These are phyloP conservation scores for Phytophthora litchii DNA, from an alignment of 352 stramenopile genomes.

Conservation along the genomic window DNA sequence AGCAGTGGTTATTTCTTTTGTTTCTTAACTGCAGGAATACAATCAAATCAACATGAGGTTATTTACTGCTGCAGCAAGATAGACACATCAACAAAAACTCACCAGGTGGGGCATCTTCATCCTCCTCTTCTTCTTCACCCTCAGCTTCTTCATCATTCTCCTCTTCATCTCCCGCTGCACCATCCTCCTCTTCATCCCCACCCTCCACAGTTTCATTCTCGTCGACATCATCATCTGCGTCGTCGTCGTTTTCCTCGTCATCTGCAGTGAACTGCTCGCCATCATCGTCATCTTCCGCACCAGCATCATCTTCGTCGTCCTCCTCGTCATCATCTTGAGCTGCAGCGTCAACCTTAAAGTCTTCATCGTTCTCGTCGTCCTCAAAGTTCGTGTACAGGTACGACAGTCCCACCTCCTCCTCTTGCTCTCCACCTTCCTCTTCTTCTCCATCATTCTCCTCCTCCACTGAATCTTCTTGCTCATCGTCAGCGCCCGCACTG, in stretches of 20 bases:
- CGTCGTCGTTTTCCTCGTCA: constrained; percentile 40
- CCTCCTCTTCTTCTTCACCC: constrained; percentile 13
- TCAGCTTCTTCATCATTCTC: constrained; percentile 14
- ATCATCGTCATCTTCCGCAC: constrained; percentile 22
- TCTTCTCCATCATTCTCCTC: constrained; percentile 39
- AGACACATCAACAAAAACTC: constrained; percentile 11
- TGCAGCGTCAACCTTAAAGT: constrained; percentile 35
- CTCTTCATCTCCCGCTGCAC: constrained; percentile 1
- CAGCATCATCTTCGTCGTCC: constrained; percentile 43
- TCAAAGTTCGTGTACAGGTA: constrained; percentile 78
- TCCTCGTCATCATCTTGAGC: constrained; percentile 58
- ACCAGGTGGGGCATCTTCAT: constrained; percentile 55
- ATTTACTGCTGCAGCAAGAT: neutral
- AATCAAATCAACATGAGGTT: neutral
- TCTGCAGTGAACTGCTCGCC: constrained; percentile 41
- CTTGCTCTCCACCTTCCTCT: constrained; percentile 27
- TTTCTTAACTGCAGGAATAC: constrained; percentile 55
- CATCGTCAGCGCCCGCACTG: constrained; percentile 31
- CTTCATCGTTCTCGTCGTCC: constrained; percentile 50
- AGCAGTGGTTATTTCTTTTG: constrained; percentile 57
- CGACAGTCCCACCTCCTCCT: constrained; percentile 61
- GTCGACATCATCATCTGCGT: constrained; percentile 34
- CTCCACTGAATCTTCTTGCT: constrained; percentile 46
- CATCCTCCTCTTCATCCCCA: constrained; percentile 7
- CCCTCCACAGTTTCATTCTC: constrained; percentile 11